Evolutionary conservation across 78 protist species (phyloP).

Genomic region (Chrysochromulina parva): DNA sequence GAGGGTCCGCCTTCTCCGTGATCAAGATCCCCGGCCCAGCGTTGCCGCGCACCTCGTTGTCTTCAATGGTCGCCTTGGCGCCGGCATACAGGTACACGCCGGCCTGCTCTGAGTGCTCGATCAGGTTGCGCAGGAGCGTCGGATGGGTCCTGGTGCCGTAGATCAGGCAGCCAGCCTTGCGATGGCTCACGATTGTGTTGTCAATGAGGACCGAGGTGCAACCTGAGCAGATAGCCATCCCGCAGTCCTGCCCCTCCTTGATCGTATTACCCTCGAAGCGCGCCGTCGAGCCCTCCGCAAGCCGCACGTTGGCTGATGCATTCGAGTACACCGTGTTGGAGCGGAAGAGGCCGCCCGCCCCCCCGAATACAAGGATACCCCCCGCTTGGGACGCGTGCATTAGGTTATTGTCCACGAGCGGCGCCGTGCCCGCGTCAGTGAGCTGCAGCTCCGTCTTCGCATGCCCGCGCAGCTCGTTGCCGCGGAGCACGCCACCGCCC

Average conservation of each 20-base stretch:
- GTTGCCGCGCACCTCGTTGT: neutral
- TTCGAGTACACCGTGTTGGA: neutral
- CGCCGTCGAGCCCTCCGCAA: neutral
- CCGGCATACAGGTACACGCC: constrained; percentile 21
- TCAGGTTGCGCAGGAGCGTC: neutral
- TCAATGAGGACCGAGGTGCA: neutral
- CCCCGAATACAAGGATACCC: neutral
- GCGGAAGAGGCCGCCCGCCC: neutral
- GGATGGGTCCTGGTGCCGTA: neutral
- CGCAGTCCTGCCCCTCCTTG: neutral
- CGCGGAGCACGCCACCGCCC: neutral
- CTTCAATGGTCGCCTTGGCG: neutral
- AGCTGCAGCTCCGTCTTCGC: neutral
- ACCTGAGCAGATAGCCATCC: neutral
- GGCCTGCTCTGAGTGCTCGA: constrained; percentile 17
- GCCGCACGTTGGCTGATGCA: no score
- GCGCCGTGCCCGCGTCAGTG: neutral
- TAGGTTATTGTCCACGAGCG: neutral
- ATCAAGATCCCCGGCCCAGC: constrained; percentile 10
- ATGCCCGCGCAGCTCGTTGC: neutral
- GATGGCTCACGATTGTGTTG: neutral
- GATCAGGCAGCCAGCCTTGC: neutral
- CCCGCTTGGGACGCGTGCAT: neutral
- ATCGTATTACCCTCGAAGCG: neutral
- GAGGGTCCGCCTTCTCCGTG: constrained; percentile 8